phyloP scores from a whole-genome alignment of 768 basidiomycete species.

The Lactifluus echinatus region DNA sequence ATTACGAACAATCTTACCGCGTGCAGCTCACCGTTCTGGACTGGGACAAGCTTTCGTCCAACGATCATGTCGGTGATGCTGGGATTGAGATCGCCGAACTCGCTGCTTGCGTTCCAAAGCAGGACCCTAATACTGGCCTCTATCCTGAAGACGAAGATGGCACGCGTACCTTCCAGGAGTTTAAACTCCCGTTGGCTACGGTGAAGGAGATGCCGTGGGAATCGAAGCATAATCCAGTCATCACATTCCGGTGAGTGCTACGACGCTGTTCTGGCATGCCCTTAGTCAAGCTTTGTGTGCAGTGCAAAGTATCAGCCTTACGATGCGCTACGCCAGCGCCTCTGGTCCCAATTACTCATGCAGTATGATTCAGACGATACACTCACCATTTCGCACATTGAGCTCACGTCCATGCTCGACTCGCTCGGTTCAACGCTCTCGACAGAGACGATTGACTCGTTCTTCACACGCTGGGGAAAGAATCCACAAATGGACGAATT shows the following conservation, averaged over 20 bases:
- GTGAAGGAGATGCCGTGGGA: slow-evolving; percentile 65
- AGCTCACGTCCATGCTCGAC: slow-evolving; percentile 92
- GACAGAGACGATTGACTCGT: slow-evolving; percentile 63
- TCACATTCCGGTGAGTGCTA: slow-evolving; percentile 52
- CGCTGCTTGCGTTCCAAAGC: slow-evolving; percentile 37
- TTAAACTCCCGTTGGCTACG: slow-evolving; percentile 52
- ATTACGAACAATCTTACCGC: slow-evolving; percentile 73
- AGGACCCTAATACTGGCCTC: slow-evolving; percentile 45
- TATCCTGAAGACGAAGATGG: slow-evolving; percentile 47
- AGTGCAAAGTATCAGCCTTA: slow-evolving; percentile 96
- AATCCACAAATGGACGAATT: slow-evolving; percentile 59
- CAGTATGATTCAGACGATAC: slow-evolving; percentile 91
- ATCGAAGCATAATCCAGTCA: slow-evolving; percentile 55
- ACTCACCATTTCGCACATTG: slow-evolving; percentile 62
- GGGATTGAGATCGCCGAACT: slow-evolving; percentile 65
- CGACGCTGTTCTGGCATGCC: too few relatives aligned
- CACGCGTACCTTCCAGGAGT: slow-evolving; percentile 58
- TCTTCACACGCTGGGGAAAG: slow-evolving; percentile 69
- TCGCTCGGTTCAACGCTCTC: slow-evolving; percentile 92
- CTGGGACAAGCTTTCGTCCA: slow-evolving; percentile 90
- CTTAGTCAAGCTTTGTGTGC: background rate
- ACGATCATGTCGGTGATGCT: slow-evolving; percentile 83
- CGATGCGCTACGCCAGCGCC: slow-evolving; percentile 78
- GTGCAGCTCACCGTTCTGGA: slow-evolving; percentile 82
- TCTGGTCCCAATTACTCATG: slow-evolving; percentile 83